Base-by-base conservation (phyloP, 208 protist species). In the Lotmaria passim region DNA sequence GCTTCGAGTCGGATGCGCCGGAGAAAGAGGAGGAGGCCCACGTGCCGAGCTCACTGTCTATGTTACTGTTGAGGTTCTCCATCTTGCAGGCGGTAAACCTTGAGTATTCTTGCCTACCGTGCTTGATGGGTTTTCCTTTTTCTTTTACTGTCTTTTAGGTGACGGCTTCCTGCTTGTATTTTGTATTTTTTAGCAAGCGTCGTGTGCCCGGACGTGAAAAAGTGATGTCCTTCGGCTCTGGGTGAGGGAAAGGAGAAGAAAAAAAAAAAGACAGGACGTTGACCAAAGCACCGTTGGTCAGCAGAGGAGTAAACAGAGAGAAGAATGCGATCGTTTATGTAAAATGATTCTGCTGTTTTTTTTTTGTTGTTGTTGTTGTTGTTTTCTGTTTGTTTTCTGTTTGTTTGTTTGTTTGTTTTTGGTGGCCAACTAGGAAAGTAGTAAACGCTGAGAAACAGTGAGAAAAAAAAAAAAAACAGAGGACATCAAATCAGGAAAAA, bases 181-280 rank as follows among this genome's bases (percentile, higher is more conserved):
- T n/a, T n/a, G n/a, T n/a, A n/a, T n/a, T n/a, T n/a, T n/a, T n/a
- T n/a, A n/a, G n/a, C n/a, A n/a, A n/a, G n/a, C n/a, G n/a, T n/a
- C n/a, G n/a, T n/a, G n/a, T n/a, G n/a, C n/a, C n/a, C n/a, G n/a
- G n/a, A n/a, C n/a, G n/a, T n/a, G n/a, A n/a, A n/a, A n/a, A n/a
- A n/a, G n/a, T n/a, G n/a, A n/a, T n/a, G n/a, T n/a, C n/a, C n/a
- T n/a, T n/a, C n/a, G n/a, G 38, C 38, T 41, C 38, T 7, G 7
- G 38, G 10, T 15, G 14, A 41, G 14, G 14, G 38, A 14, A 41
- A 41, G 7, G 34, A 53, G n/a, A 26, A 21, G 30, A 44, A 30
- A 70, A 56, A 21, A 21, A 50, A 56, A 36, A 39, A 59, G n/a
- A 77, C 23, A 52, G 64, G 26, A 14, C 7, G 23, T 53, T 56